phyloP scores from a whole-genome alignment of 768 basidiomycete genomes.

The Krasilnikovozyma curviuscula region DNA sequence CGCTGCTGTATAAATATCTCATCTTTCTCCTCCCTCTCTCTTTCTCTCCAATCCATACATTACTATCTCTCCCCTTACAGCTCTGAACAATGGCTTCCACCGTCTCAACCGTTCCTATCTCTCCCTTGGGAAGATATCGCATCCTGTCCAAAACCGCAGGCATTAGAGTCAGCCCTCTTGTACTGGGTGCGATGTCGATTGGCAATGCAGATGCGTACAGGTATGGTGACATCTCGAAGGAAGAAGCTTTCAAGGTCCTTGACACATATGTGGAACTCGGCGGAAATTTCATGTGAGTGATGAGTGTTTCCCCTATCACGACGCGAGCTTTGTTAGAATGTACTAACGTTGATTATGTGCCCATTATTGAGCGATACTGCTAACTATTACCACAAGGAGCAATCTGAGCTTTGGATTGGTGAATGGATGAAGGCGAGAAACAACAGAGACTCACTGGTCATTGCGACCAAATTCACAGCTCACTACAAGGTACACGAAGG shows the following conservation, averaged over 20 bases:
- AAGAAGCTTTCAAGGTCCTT: too few relatives aligned
- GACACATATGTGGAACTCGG: too few relatives aligned
- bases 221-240: conserved; percentile 1
- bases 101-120: too few relatives aligned
- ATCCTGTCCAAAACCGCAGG: conserved; percentile 7
- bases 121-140: neutral
- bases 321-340: neutral
- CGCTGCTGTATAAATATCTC: too few relatives aligned
- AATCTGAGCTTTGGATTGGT: conserved; percentile 10
- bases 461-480: conserved; percentile 9
- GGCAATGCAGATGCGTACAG: conserved; percentile 2
- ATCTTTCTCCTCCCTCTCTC: too few relatives aligned
- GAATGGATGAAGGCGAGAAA: conserved; percentile 10
- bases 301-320: neutral
- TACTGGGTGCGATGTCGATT: conserved; percentile 11
- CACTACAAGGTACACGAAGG: neutral
- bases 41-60: too few relatives aligned
- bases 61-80: too few relatives aligned
- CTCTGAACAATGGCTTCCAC: too few relatives aligned
- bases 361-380: conserved; percentile 8
- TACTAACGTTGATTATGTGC: neutral
- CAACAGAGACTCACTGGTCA: conserved; percentile 4
- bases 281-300: too few relatives aligned
- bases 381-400: conserved; percentile 8
- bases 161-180: conserved; percentile 5